Evolutionary conservation across 78 protist species (phyloP), one percentile per base, ranked within the genome.

Genomic region (Blattamonas nauphoetae): DNA sequence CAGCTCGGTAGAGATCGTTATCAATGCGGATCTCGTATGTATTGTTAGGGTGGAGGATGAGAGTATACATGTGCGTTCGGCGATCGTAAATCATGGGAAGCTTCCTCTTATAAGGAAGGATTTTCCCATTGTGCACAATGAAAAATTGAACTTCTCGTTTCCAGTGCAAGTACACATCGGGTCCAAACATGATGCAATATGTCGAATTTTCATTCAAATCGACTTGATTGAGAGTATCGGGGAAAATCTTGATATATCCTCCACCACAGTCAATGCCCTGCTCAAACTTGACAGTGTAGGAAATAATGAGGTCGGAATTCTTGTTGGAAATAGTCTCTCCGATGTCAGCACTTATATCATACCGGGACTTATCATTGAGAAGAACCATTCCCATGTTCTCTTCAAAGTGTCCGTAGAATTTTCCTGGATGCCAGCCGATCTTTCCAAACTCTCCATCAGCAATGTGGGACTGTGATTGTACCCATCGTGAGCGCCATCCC

Each of bases 61-160:
- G 93, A n/a, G 99, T 97, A 96, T 98, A 98, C 87, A 94, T 83
- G 92, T 98, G 99, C n/a, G 97, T 91, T 55, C 88, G 64, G 90
- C 93, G 89, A 94, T 98, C 99, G 71, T 11, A 41, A 35, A 43
- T 34, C 46, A 89, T 46, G 71, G 71, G 0, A n/a, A 89, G 3
- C 42, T 90, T 93, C 84, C 88, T 90, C 90, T 94, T 95, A 87
- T 89, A 55, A 85, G 91, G 87, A 79, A 86, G 89, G 90, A 95
- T 96, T 84, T 78, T 80, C 42, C 97, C 98, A 34, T 94, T 92
- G 95, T 96, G 88, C 90, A 43, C 90, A 87, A 95, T 85, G 92
- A 97, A 94, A 38, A 95, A 86, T 93, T 96, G 98, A 44, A 95
- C 87, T 43, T 87, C 38, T 90, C 90, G 91, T 38, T 88, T 90